Conservation (phyloP, 306 rosid species). For the Trichosanthes truncata region DNA sequence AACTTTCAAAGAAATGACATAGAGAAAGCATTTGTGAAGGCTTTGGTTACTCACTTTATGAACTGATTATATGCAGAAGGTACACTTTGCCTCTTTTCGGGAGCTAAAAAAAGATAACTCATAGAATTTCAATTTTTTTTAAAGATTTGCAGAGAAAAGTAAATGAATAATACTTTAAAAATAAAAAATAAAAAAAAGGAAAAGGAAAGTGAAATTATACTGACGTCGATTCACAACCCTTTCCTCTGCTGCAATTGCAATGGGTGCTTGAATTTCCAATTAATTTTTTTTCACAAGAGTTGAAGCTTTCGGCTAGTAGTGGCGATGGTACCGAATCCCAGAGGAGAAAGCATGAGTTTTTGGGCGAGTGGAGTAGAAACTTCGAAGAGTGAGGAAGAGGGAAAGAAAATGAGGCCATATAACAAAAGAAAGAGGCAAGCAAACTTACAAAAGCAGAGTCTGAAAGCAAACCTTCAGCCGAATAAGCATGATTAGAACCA, state of each 20-base stretch:
- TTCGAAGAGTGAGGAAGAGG: too few relatives aligned
- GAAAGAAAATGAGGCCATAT: too few relatives aligned
- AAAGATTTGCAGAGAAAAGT: background rate
- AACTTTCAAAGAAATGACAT: background rate
- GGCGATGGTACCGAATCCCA: too few relatives aligned
- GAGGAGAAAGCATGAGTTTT: too few relatives aligned
- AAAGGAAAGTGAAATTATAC: background rate
- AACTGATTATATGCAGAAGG: constrained; percentile 99
- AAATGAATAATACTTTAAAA: background rate
- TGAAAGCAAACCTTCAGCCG: too few relatives aligned
- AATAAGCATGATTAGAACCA: too few relatives aligned
- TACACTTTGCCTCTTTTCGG: constrained; percentile 99
- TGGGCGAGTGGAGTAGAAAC: too few relatives aligned
- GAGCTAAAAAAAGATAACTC: constrained; percentile 82
- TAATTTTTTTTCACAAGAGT: too few relatives aligned
- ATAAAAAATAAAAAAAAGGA: too few relatives aligned
- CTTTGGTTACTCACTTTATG: constrained; percentile 60
- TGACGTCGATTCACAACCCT: constrained; percentile 66
- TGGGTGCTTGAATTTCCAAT: constrained; percentile 55
- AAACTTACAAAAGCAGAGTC: too few relatives aligned
- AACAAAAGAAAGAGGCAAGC: too few relatives aligned
- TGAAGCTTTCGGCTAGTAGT: too few relatives aligned
- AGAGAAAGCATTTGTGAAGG: constrained; percentile 4
- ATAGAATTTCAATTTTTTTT: background rate
- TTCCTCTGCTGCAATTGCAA: constrained; percentile 39